Percentiles rank a stretch among this genome's conserved stretches.
Evolutionary conservation across 2,329 filamentous ascomycete species (phyloP).

Genomic region (Chaetomium strumarium): DNA sequence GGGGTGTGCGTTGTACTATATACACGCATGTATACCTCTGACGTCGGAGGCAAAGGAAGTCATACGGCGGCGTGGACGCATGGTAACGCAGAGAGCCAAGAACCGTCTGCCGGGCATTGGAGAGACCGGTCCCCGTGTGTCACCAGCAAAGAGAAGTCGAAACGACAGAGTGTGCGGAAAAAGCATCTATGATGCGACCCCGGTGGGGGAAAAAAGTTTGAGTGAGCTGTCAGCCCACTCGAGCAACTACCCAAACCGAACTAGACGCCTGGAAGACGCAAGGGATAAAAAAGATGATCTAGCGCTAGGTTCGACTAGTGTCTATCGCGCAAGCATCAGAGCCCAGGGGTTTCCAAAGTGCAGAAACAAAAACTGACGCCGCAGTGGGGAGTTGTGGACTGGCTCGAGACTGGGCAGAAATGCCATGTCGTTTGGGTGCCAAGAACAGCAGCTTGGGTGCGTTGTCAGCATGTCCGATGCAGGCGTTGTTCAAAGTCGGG

Average conservation of each 20-base stretch:
- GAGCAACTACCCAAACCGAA: constrained; percentile 14
- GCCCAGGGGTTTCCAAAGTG: neutral
- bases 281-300: constrained; percentile 6
- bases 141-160: neutral
- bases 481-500: constrained; percentile 7
- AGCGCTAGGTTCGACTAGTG: constrained; percentile 4
- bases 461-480: constrained; percentile 12
- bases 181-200: constrained; percentile 16
- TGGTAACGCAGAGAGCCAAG: constrained; percentile 7
- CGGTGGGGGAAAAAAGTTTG: constrained; percentile 4
- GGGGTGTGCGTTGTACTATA: neutral
- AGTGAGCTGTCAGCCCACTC: constrained; percentile 17
- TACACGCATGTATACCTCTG: constrained; percentile 2
- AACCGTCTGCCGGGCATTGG: constrained; percentile 3
- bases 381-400: neutral
- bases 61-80: constrained; percentile 14
- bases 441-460: constrained; percentile 11
- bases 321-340: neutral
- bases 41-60: neutral
- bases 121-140: neutral
- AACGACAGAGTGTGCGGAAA: constrained; percentile 12
- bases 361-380: no score
- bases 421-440: constrained; percentile 13
- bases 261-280: constrained; percentile 1
- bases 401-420: constrained; percentile 12